Conservation (phyloP, 1,284 basidiomycete genomes). For the Pyrrhoderma lamaoense region DNA sequence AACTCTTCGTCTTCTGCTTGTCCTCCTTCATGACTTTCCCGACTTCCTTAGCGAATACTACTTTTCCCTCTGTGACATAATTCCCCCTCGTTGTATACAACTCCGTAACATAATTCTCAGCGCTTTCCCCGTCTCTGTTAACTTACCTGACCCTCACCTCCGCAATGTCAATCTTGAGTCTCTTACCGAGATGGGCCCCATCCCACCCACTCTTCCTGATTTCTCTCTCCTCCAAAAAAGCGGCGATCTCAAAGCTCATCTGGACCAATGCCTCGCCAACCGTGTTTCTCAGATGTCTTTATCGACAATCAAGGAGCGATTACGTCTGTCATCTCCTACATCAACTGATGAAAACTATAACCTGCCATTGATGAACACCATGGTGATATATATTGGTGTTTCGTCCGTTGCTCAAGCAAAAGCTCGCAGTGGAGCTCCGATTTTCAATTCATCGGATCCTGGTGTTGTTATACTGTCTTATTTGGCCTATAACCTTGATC, state of each 20-base stretch:
- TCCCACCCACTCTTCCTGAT: slow-evolving; percentile 88
- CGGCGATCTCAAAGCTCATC: slow-evolving; percentile 66
- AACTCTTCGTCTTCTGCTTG: slow-evolving; percentile 85
- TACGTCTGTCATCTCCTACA: slow-evolving; percentile 47
- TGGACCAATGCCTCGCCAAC: slow-evolving; percentile 80
- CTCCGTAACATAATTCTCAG: slow-evolving; percentile 94
- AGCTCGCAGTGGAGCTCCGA: slow-evolving; percentile 67
- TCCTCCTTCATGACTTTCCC: slow-evolving; percentile 97
- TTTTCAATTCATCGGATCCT: slow-evolving; percentile 75
- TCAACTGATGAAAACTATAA: slow-evolving; percentile 76
- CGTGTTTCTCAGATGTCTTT: slow-evolving; percentile 64
- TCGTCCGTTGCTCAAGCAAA: slow-evolving; percentile 83
- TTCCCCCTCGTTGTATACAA: slow-evolving; percentile 92
- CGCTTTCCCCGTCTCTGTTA: slow-evolving; percentile 85
- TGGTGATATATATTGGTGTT: slow-evolving; percentile 93
- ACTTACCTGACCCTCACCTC: slow-evolving; percentile 85
- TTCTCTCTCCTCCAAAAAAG: slow-evolving; percentile 75
- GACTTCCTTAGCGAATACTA: slow-evolving; percentile 97
- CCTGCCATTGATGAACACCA: slow-evolving; percentile 80
- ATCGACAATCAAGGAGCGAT: slow-evolving; percentile 72
- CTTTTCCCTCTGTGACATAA: slow-evolving; percentile 89
- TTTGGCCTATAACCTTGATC: slow-evolving; percentile 77
- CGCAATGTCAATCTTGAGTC: slow-evolving; percentile 63
- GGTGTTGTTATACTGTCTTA: slow-evolving; percentile 79
- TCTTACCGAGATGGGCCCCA: slow-evolving; percentile 82